phyloP scores from a whole-genome alignment of 108 stramenopile species.

The Nitzschia sp. region DNA sequence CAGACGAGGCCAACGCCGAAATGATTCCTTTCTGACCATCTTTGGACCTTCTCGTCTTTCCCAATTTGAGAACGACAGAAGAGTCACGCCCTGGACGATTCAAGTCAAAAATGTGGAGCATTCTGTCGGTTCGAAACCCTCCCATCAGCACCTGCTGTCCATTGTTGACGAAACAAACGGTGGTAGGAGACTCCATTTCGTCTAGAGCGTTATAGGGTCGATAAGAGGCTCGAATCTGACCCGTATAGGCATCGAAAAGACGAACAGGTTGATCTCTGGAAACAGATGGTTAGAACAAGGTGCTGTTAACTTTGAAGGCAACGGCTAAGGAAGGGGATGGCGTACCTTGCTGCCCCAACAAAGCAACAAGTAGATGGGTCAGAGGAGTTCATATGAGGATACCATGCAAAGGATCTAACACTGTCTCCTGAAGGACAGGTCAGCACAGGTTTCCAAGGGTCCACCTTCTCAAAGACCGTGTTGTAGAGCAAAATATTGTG shows the following conservation, averaged over 20 bases:
- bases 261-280: conserved; percentile 72
- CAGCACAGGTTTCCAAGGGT: conserved; percentile 59
- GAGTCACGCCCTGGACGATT: conserved; percentile 67
- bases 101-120: conserved; percentile 74
- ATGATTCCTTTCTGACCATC: conserved; percentile 86
- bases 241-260: conserved; percentile 80
- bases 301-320: neutral
- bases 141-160: conserved; percentile 63
- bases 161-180: conserved; percentile 57
- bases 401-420: conserved; percentile 74
- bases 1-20: conserved; percentile 50
- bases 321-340: neutral
- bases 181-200: conserved; percentile 74
- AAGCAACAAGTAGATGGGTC: conserved; percentile 62
- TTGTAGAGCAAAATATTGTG: conserved; percentile 70
- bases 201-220: conserved; percentile 75
- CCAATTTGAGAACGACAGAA: conserved; percentile 41
- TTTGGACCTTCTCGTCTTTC: conserved; percentile 70
- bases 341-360: conserved; percentile 38
- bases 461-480: conserved; percentile 31
- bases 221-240: conserved; percentile 72
- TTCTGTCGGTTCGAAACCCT: conserved; percentile 71
- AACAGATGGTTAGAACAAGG: neutral
- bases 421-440: conserved; percentile 59
- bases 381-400: conserved; percentile 71